Conservation (phyloP, 2,329 filamentous ascomycete species). For the Shiraia bambusicola region DNA sequence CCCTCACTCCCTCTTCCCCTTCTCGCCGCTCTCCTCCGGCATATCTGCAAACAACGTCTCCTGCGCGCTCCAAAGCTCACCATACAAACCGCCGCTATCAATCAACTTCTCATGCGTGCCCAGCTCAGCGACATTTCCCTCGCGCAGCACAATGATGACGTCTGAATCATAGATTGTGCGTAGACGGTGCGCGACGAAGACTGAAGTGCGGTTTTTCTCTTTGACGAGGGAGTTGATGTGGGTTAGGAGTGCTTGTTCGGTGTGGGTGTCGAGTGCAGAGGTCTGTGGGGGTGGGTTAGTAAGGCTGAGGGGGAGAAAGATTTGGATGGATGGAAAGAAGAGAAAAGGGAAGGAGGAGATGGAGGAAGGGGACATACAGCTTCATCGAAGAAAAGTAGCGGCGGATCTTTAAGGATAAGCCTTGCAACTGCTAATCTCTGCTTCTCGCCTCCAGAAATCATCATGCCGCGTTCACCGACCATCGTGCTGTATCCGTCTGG, state of each 20-base stretch:
- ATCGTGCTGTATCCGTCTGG: conserved; percentile 88
- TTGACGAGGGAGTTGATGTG: conserved; percentile 92
- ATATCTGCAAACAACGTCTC: conserved; percentile 38
- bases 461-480: conserved; percentile 91
- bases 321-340: conserved; percentile 3
- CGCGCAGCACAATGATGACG: conserved; percentile 85
- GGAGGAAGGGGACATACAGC: conserved; percentile 57
- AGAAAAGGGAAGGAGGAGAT: neutral
- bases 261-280: conserved; percentile 88
- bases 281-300: conserved; percentile 52
- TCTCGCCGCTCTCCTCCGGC: conserved; percentile 12
- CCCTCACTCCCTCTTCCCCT: neutral
- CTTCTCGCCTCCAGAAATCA: conserved; percentile 96
- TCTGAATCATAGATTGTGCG: conserved; percentile 92
- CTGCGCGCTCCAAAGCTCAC: conserved; percentile 78
- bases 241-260: conserved; percentile 82
- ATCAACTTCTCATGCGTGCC: conserved; percentile 86
- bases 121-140: conserved; percentile 81
- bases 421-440: conserved; percentile 84
- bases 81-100: conserved; percentile 76
- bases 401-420: conserved; percentile 84
- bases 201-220: conserved; percentile 85
- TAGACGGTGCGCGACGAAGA: conserved; percentile 91
- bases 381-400: conserved; percentile 91
- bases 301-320: conserved; percentile 6